Base-by-base conservation (phyloP, 2,329 filamentous ascomycete genomes). In the Ophiostoma quercus region DNA sequence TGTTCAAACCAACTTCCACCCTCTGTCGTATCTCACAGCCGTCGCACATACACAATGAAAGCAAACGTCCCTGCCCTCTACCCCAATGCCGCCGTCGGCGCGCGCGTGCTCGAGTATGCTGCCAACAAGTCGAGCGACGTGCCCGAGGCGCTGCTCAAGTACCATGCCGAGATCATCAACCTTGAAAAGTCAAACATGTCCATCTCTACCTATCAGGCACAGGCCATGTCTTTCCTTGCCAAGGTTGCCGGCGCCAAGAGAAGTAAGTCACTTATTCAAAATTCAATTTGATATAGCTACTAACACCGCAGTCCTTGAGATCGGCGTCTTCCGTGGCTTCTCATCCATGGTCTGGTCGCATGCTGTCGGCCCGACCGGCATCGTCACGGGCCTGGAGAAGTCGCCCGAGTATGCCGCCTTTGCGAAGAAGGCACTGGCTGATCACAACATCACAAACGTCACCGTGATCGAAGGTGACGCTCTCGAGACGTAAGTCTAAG, bases 291-390 rank as follows among this genome's bases (percentile, higher is more conserved):
- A n/a, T n/a, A 25, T 29, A 16, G 41, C 34, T 4, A 9, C 51
- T 43, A 22, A 65, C 7, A 29, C 41, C n/a, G 9, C 22, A 83
- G 82, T 84, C 19, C 79, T 84, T 67, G 83, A 84, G 71, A 78
- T 84, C 47, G 83, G 83, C 57, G 81, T 84, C 69, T 84, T 81
- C 71, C 77, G 82, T 29, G 82, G 83, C 57, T 84, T 82, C 75
- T 84, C 82, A n/a, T 77, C 78, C 73, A 78, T 84, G 74, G 78
- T 82, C 19, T 84, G 82, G 82, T 75, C 81, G 2, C 78, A 84
- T 29, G 82, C 81, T 39, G 78, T 82, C 3, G 83, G 83, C 0
- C 77, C 78, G 1, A 75, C 79, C 66, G 74, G 83, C 75, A 73
- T 74, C 16, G 82, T 84, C 66, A 79, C 80, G 1, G 78, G 79